Base-by-base conservation (phyloP, 129 eudicot species). In the Glebionis coronaria region DNA sequence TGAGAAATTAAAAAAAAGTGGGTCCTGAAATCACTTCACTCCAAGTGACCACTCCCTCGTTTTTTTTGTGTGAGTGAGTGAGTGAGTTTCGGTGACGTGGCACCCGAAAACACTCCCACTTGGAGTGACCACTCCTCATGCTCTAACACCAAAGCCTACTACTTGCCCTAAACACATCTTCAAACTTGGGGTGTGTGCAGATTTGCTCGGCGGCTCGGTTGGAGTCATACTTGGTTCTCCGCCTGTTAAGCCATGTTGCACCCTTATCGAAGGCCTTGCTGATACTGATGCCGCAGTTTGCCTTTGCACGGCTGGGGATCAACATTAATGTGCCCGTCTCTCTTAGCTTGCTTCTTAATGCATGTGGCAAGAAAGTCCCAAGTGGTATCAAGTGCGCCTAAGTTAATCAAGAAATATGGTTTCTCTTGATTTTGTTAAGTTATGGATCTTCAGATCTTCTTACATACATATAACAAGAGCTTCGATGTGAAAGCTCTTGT, bases 261-360 rank as follows among this genome's bases (percentile, higher is more conserved):
- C 63, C 31, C 81, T 81, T 4, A 69, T 86, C 35, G 60, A 69
- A 21, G 88, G 84, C 15, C 80, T 86, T 42, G 70, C 77, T 63
- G 88, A 82, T 35, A 75, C 61, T 4, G 86, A 86, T 8, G 93
- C 88, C 1, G 86, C 88, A 2, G 55, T 77, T 31, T 86, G 93
- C 68, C 84, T 86, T 45, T 86, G 88, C 80, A 83, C 88, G 31
- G 85, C 88, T 83, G 68, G 86, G 89, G 2, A 82, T 85, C 56
- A 62, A 85, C 63, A 67, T 85, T 11, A 70, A 85, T 60, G 78
- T 85, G 56, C 91, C 91, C 11, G 53, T 85, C 46, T 67, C 87
- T 0, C 66, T 85, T 63, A 85, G 42, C 42, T 6, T 35, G 42
- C 42, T 35, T 35, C 42, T 35, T 35, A 35, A 35, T 35, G 42